Conservation (phyloP, 2,329 filamentous ascomycete species). For the Beauveria asiatica region DNA sequence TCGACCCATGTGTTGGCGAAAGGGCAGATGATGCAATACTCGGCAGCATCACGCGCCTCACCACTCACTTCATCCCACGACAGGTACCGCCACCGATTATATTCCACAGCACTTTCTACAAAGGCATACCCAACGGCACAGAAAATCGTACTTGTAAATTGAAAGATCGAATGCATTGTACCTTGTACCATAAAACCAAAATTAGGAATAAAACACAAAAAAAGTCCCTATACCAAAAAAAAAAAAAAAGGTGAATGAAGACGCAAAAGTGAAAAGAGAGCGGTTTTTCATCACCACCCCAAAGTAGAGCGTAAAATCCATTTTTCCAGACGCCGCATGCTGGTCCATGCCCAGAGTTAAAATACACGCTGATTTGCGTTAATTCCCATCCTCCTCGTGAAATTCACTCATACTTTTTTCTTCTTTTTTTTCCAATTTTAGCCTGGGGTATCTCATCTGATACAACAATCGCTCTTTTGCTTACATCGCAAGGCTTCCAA, state of each 20-base stretch:
- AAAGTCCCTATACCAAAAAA: background rate
- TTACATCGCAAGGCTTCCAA: no score
- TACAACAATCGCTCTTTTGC: background rate
- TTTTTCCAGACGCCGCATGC: background rate
- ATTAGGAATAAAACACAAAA: background rate
- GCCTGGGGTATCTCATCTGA: slow-evolving; percentile 1
- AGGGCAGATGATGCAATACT: no score
- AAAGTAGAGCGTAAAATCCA: background rate
- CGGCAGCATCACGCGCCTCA: no score
- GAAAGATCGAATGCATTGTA: background rate
- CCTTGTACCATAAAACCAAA: background rate
- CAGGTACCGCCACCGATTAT: no score
- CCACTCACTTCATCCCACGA: no score
- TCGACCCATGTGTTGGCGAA: no score
- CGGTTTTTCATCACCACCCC: background rate
- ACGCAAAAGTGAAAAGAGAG: background rate
- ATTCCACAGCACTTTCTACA: no score
- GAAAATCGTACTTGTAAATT: background rate
- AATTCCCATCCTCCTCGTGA: background rate
- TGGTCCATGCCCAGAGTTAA: background rate
- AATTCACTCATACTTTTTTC: background rate
- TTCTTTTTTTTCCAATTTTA: background rate
- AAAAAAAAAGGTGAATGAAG: background rate
- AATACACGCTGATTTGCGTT: background rate
- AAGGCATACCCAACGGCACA: background rate